A percentile compares a stretch with the other conserved stretches of the same genome.
These are phyloP conservation scores for Entomortierella chlamydospora DNA, from an alignment of 192 early-diverging fungal genomes.

Conservation along the genomic window DNA sequence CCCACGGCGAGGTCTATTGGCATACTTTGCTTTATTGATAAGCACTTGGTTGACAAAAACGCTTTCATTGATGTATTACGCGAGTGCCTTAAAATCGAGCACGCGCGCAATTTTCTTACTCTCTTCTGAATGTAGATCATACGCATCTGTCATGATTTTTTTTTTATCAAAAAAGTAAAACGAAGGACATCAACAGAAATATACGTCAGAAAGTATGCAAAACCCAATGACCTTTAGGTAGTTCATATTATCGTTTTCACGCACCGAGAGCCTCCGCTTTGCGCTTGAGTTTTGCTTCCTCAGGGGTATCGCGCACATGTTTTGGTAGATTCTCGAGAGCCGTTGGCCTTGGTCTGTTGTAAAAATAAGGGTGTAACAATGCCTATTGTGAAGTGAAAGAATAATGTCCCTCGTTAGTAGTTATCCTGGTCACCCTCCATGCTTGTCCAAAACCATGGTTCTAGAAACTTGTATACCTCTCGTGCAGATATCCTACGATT, in stretches of 20 bases:
- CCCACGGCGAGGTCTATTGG: too few species aligned
- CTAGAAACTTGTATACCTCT: too few species aligned
- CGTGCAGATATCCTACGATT: slow-evolving; percentile 80
- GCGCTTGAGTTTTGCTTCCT: slow-evolving; percentile 34
- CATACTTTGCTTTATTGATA: too few species aligned
- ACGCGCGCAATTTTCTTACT: slow-evolving; percentile 22
- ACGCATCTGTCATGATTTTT: slow-evolving; percentile 21
- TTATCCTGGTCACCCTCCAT: too few species aligned
- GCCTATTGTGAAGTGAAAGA: slow-evolving; percentile 49
- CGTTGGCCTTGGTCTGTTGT: slow-evolving; percentile 78
- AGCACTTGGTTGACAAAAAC: too few species aligned
- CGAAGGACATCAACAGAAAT: background rate
- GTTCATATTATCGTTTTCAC: slow-evolving; percentile 6
- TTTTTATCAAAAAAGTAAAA: slow-evolving; percentile 4
- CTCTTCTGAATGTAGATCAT: slow-evolving; percentile 18
- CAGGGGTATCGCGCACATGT: slow-evolving; percentile 51
- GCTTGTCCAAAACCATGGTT: too few species aligned
- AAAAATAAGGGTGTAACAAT: slow-evolving; percentile 80
- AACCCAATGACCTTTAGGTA: background rate
- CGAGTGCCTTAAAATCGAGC: slow-evolving; percentile 12
- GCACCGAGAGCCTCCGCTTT: slow-evolving; percentile 43
- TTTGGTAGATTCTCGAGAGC: slow-evolving; percentile 74
- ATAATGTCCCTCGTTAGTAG: background rate
- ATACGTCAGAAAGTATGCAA: background rate
- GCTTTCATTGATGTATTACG: too few species aligned